phyloP scores from a whole-genome alignment of 345 rosid genomes.

The Excoecaria agallocha region DNA sequence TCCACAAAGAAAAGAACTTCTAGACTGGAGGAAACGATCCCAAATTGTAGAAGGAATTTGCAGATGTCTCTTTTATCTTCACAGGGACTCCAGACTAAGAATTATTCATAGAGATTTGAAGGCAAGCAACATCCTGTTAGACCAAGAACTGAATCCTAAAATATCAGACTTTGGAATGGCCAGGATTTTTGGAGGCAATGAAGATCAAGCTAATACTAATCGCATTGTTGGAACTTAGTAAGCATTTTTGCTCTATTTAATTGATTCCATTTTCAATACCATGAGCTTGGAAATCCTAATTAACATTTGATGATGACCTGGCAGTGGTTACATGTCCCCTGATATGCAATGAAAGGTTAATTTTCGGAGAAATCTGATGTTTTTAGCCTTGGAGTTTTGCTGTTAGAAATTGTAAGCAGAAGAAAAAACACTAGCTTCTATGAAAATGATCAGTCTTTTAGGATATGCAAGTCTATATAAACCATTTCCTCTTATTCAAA shows the following conservation, averaged over 20 bases:
- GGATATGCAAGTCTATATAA: conserved; percentile 11
- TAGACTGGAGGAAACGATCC: conserved; percentile 14
- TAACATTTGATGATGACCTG: not conserved
- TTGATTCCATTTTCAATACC: not conserved
- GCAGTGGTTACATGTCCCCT: conserved; percentile 20
- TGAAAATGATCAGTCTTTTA: conserved; percentile 7
- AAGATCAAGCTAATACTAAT: conserved; percentile 17
- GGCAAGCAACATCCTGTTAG: conserved; percentile 23
- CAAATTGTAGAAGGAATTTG: conserved; percentile 17
- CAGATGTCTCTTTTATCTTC: conserved; percentile 22
- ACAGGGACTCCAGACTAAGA: conserved; percentile 18
- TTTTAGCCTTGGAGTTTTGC: conserved; percentile 18
- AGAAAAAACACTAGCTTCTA: conserved; percentile 8
- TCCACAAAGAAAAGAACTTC: not conserved
- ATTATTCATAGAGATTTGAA: conserved; percentile 23
- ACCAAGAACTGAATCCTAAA: conserved; percentile 20
- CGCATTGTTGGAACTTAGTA: conserved; percentile 20
- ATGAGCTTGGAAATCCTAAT: not conserved
- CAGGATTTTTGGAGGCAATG: conserved; percentile 17
- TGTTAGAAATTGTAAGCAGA: conserved; percentile 19
- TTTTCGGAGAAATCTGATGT: conserved; percentile 25
- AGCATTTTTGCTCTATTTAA: not conserved
- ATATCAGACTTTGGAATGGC: conserved; percentile 27
- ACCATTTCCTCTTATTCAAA: not conserved
- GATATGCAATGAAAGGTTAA: conserved; percentile 23